phyloP scores from a whole-genome alignment of 345 rosid species.

The Dovyalis caffra region DNA sequence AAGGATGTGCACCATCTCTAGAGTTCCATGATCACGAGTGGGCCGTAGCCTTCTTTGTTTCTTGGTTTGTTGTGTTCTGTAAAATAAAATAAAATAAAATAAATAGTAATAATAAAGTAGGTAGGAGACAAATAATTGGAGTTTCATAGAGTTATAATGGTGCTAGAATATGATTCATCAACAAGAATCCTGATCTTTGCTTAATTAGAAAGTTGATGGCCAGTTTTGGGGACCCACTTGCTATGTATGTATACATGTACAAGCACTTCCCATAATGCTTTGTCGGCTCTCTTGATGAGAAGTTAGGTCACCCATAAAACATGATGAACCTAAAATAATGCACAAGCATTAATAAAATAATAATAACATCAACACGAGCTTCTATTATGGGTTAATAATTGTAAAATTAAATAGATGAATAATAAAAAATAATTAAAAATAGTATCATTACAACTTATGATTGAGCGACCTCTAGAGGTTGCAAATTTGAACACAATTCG shows the following conservation, averaged over 20 bases:
- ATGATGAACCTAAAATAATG: conserved; percentile 31
- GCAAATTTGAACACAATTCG: too few species aligned
- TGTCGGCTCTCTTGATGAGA: conserved; percentile 56
- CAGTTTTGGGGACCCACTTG: conserved; percentile 43
- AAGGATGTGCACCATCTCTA: conserved; percentile 52
- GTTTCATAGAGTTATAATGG: conserved; percentile 48
- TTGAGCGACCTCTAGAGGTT: too few species aligned
- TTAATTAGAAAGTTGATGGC: conserved; percentile 67
- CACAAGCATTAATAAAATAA: background rate
- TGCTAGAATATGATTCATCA: conserved; percentile 70
- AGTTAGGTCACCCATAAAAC: conserved; percentile 61
- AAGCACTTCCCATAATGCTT: conserved; percentile 68
- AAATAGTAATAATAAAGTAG: conserved; percentile 29
- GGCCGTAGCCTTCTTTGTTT: conserved; percentile 5
- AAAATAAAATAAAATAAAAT: background rate
- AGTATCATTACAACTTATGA: too few species aligned
- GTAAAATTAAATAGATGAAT: too few species aligned
- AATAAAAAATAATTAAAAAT: too few species aligned
- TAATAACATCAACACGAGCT: too few species aligned
- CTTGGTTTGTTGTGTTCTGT: conserved; percentile 13
- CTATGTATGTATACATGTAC: conserved; percentile 21
- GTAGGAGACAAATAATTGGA: conserved; percentile 35
- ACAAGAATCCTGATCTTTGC: conserved; percentile 63
- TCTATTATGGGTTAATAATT: too few species aligned
- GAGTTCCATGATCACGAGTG: background rate